Base-by-base conservation (phyloP, 306 rosid species). In the Quercus aquifolioides region DNA sequence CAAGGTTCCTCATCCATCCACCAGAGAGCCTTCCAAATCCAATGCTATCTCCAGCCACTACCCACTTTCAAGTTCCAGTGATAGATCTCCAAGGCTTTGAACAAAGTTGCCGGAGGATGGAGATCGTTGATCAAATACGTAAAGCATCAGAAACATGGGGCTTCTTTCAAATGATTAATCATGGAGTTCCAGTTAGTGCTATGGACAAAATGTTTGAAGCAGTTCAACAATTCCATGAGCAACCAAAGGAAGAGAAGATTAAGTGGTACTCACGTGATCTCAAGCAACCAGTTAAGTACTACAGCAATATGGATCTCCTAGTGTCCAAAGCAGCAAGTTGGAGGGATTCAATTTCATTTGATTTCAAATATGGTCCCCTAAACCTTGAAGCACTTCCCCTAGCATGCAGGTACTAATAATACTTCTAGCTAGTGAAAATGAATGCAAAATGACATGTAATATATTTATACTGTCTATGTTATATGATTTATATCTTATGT, bases 71-170 rank as follows among this genome's bases (percentile, higher is more conserved):
- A 7, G 88, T 88, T 70, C 98, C 97, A 17, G 79, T 88, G 74
- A 82, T 94, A 55, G 91, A 92, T 81, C 86, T 94, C 28, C 63
- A 76, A 4, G 92, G 89, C 3, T 67, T 74, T 25, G 84, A 85
- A 7, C 43, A 7, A 58, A 41, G 21, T 6, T 35, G 21, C 67
- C 59, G 80, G 55, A 73, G 91, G 54, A 57, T 17, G 15, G 77
- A 82, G 79, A 82, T 89, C 54, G 79, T 94, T 9, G 20, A 26
- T 9, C 78, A 84, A 78, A 86, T 94, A 7, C 76, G 79, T 2
- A 86, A 86, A 68, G 94, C 97, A 5, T 81, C 96, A 1, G 81
- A 89, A 57, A 89, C 81, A 60, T 90, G 97, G 97, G 96, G 96
- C 0, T 83, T 94, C 84, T 94, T 92, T 57, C 96, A 92, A 74